Evolutionary conservation across 2,329 filamentous ascomycete genomes (phyloP), one percentile per base, ranked within the genome.

Genomic region (Talaromyces albobiverticillius): DNA sequence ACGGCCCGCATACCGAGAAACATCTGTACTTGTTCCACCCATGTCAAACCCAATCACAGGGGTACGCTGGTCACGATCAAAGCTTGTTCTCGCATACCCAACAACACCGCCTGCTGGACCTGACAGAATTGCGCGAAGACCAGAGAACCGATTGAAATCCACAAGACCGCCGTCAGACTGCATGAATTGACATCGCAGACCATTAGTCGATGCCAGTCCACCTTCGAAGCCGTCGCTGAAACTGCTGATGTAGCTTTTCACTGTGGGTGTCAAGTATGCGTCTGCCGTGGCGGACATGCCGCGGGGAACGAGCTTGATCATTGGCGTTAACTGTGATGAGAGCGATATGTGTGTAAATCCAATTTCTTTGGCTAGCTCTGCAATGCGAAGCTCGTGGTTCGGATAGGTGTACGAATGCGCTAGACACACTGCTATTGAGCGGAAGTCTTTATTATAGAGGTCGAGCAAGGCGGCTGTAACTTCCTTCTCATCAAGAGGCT

Each of bases 381-480:
- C 90, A 11, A 96, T 79, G 42, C 90, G 66, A 0, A 85, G 84
- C 67, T 96, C 92, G 62, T 96, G 92, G 46, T 88, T 83, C 1
- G 90, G 90, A 65, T 90, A 96, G 0, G 90, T 95, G 67, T 96
- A 96, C 5, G 88, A 88, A 67, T 96, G 92, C 85, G 95, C 91
- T 55, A 96, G 74, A 62, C 90, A 95, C 1, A 96, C 89, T 3
- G 91, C 90, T 61, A 96, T 86, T 67, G 89, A 94, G 59, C 81
- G 80, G 61, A 94, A 85, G 0, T 88, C 89, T 26, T 79, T 75
- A 57, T 88, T 82, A 59, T 82, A 88, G 3, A 95, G 77, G 4
- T 79, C 76, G 67, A 89, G 78, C 41, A 92, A 70, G 63, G 89
- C 82, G 11, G 75, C 67, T 57, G 79, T 84, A 18, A 69, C 73